Evolutionary conservation across 306 rosid genomes (phyloP).

Genomic region (Cicer chorassanicum): DNA sequence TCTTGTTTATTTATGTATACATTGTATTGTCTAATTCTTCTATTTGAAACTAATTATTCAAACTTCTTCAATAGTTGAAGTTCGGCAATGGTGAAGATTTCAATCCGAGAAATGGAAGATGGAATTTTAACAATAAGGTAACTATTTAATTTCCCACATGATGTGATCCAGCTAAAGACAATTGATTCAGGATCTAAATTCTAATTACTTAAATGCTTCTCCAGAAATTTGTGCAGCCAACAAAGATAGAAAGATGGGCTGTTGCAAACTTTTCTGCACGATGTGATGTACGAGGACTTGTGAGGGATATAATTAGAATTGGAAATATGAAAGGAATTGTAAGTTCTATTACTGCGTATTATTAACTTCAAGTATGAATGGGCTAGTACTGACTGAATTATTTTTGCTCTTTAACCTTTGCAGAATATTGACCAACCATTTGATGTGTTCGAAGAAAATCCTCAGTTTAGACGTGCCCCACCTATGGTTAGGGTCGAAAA

Average conservation of each 20-base stretch:
- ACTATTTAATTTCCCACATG: constrained; percentile 24
- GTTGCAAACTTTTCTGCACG: constrained; percentile 92
- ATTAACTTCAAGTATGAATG: constrained; percentile 7
- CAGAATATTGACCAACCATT: constrained; percentile 68
- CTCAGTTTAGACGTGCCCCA: constrained; percentile 85
- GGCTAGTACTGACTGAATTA: constrained; percentile 3
- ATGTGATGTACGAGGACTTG: constrained; percentile 65
- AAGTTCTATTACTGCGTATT: constrained; percentile 45
- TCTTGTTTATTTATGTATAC: background rate
- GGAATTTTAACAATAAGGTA: constrained; percentile 88
- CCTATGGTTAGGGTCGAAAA: constrained; percentile 91
- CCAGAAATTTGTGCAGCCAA: constrained; percentile 84
- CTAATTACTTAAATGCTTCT: constrained; percentile 39
- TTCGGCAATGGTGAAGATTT: constrained; percentile 91
- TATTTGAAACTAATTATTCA: constrained; percentile 29
- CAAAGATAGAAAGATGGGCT: constrained; percentile 81
- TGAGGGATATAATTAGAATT: constrained; percentile 66
- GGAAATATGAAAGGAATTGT: constrained; percentile 81
- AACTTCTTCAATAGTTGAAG: constrained; percentile 61
- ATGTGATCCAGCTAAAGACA: constrained; percentile 10
- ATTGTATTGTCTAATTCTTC: background rate
- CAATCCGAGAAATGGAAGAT: constrained; percentile 84
- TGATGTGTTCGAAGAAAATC: constrained; percentile 73
- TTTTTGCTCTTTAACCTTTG: constrained; percentile 10
- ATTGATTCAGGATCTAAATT: constrained; percentile 57